Evolutionary conservation across 2,329 filamentous ascomycete genomes (phyloP).

Genomic region (Colletotrichum phormii): DNA sequence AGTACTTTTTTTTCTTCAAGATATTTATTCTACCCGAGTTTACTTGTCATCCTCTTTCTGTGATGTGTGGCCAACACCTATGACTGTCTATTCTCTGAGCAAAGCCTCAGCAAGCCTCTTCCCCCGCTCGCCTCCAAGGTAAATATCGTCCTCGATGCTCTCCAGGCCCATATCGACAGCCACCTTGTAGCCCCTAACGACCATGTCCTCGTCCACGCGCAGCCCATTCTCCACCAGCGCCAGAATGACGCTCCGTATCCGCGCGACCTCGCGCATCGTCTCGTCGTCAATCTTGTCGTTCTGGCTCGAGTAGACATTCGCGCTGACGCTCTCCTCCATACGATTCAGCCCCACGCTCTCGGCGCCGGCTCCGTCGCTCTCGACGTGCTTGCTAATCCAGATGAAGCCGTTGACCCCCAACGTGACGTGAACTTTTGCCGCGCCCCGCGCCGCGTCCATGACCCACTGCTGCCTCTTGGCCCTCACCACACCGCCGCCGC

Average conservation of each 20-base stretch:
- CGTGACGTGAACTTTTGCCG: slow-evolving; percentile 82
- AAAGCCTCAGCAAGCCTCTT: slow-evolving; percentile 60
- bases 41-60: background rate
- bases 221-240: slow-evolving; percentile 85
- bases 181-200: slow-evolving; percentile 84
- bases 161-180: slow-evolving; percentile 79
- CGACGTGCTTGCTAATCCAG: slow-evolving; percentile 89
- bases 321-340: slow-evolving; percentile 87
- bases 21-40: background rate
- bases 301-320: slow-evolving; percentile 92
- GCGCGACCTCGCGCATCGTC: slow-evolving; percentile 88
- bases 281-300: slow-evolving; percentile 85
- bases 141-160: slow-evolving; percentile 69
- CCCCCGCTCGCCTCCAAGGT: slow-evolving; percentile 69
- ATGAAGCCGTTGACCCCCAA: slow-evolving; percentile 97
- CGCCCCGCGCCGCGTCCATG: slow-evolving; percentile 66
- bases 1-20: slow-evolving; percentile 11
- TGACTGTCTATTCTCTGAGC: slow-evolving; percentile 23
- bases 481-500: slow-evolving; percentile 87
- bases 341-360: slow-evolving; percentile 79
- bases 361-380: slow-evolving; percentile 62
- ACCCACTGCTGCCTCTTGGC: slow-evolving; percentile 90
- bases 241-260: slow-evolving; percentile 83
- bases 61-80: background rate
- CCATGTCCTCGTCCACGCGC: slow-evolving; percentile 89